Conservation (phyloP, 2,329 filamentous ascomycete species). For the Catunica adiposa region DNA sequence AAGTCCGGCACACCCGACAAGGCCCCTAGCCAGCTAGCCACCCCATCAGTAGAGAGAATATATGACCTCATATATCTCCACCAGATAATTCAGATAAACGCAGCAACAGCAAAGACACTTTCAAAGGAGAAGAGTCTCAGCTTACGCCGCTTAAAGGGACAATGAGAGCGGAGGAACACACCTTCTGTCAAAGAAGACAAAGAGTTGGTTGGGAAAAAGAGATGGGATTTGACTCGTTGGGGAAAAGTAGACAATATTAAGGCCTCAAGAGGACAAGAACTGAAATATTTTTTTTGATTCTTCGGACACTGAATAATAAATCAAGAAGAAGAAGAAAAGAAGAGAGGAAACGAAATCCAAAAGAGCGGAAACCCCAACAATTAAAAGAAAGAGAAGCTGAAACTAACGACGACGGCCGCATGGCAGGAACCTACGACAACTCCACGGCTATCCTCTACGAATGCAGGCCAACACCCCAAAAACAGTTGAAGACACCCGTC, state of each 20-base stretch:
- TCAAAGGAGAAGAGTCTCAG: background rate
- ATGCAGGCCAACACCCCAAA: background rate
- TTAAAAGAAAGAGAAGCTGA: background rate
- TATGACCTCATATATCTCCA: background rate
- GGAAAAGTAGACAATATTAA: background rate
- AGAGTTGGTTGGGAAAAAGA: background rate
- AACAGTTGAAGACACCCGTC: background rate
- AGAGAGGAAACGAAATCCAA: background rate
- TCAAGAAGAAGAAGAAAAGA: background rate
- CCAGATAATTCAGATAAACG: background rate
- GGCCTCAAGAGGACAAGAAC: background rate
- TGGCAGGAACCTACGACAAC: background rate
- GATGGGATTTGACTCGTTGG: background rate
- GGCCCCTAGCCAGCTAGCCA: background rate
- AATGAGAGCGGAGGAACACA: background rate
- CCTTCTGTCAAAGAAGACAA: conserved; percentile 3
- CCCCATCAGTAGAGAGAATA: background rate
- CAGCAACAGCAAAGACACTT: background rate
- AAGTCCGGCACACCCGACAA: background rate
- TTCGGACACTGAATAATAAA: background rate
- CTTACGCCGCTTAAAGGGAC: no score
- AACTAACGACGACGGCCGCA: background rate
- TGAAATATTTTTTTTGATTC: background rate
- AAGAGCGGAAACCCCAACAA: background rate
- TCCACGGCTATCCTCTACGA: background rate